These are phyloP conservation scores for Pyrus hybrid DNA, from an alignment of 331 rosid species.

Conservation along the genomic window DNA sequence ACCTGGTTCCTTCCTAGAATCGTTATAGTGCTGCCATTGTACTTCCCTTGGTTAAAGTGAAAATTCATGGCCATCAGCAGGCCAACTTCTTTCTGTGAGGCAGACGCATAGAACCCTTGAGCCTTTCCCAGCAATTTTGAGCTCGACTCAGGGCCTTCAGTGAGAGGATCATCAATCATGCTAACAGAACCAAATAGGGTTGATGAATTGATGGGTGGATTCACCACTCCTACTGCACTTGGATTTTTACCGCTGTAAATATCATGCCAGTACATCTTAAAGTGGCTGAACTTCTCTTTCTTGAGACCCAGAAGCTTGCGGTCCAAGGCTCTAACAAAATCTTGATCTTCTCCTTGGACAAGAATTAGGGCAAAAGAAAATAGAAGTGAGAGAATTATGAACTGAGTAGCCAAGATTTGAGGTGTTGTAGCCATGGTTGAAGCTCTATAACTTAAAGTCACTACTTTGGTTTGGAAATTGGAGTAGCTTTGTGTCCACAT, in stretches of 20 bases:
- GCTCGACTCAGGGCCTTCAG: slow-evolving; percentile 18
- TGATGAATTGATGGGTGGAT: slow-evolving; percentile 10
- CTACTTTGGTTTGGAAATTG: neutral
- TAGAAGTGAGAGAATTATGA: slow-evolving; percentile 17
- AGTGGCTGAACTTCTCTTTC: slow-evolving; percentile 44
- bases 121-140: slow-evolving; percentile 24
- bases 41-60: slow-evolving; percentile 27
- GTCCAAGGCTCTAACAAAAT: slow-evolving; percentile 18
- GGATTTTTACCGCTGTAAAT: slow-evolving; percentile 20
- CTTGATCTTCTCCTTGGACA: neutral
- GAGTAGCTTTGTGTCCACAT: neutral
- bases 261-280: slow-evolving; percentile 42
- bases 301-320: slow-evolving; percentile 13
- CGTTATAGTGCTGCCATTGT: slow-evolving; percentile 33
- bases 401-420: neutral
- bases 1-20: slow-evolving; percentile 30
- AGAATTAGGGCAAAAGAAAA: neutral
- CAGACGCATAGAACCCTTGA: slow-evolving; percentile 27
- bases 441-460: neutral
- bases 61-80: slow-evolving; percentile 35
- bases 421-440: slow-evolving; percentile 17
- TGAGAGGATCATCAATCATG: slow-evolving; percentile 28
- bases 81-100: slow-evolving; percentile 10
- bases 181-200: slow-evolving; percentile 1
- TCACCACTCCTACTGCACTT: slow-evolving; percentile 6